phyloP scores from a whole-genome alignment of 768 basidiomycete species.

The Crassisporium funariophilum region DNA sequence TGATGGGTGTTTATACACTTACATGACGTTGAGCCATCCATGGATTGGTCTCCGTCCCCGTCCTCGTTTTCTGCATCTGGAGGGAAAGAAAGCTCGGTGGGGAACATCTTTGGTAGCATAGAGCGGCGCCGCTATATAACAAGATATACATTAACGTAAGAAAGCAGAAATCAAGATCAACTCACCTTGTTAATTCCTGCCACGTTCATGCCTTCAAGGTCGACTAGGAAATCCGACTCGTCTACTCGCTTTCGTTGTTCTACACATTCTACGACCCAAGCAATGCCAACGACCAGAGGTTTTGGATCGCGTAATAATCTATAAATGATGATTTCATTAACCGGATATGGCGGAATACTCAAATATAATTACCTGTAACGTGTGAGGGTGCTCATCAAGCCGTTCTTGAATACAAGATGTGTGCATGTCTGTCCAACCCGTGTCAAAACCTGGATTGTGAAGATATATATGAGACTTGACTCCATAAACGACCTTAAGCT shows the following conservation, averaged over 20 bases:
- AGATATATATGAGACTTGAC: neutral
- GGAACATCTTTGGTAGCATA: conserved; percentile 65
- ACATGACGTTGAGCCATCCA: conserved; percentile 50
- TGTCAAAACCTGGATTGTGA: conserved; percentile 49
- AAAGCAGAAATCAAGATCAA: neutral
- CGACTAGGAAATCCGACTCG: conserved; percentile 65
- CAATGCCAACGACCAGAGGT: conserved; percentile 79
- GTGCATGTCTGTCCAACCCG: conserved; percentile 76
- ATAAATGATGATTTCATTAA: neutral
- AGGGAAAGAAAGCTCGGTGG: conserved; percentile 29
- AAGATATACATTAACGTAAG: conserved; percentile 1
- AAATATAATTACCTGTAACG: conserved; percentile 62
- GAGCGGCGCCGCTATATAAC: conserved; percentile 65
- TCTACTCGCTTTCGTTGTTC: conserved; percentile 67
- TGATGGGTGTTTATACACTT: conserved; percentile 17
- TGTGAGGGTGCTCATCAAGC: conserved; percentile 69
- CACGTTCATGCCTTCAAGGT: conserved; percentile 60
- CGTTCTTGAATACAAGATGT: conserved; percentile 87
- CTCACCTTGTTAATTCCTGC: conserved; percentile 66
- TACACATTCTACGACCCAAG: conserved; percentile 87
- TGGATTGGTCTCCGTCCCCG: conserved; percentile 40
- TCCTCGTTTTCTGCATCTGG: conserved; percentile 27
- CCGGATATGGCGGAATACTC: neutral
- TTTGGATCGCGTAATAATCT: conserved; percentile 68
- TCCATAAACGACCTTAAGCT: too few relatives aligned